Conservation (phyloP, 1,139 yeast species). For the Saccharomyces hybrid region DNA sequence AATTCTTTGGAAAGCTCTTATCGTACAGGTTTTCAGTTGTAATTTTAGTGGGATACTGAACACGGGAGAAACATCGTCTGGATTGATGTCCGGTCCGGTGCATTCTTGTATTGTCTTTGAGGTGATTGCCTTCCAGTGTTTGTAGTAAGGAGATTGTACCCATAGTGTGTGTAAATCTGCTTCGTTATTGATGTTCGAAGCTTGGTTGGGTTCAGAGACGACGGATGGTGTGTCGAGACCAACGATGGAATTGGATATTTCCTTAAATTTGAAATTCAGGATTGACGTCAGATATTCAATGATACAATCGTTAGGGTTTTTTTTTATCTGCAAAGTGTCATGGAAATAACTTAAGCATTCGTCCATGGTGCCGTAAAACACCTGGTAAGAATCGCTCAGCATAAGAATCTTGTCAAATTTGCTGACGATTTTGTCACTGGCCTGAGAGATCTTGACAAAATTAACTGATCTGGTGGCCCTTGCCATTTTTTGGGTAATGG, state of each 20-base stretch:
- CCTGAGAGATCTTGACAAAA: slow-evolving; percentile 45
- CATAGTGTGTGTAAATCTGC: slow-evolving; percentile 58
- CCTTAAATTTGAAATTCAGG: slow-evolving; percentile 34
- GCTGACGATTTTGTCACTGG: slow-evolving; percentile 43
- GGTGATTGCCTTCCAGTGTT: slow-evolving; percentile 37
- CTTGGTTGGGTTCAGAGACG: slow-evolving; percentile 24
- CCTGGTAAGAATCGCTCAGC: slow-evolving; percentile 39
- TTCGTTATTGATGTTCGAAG: slow-evolving; percentile 52
- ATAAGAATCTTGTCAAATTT: slow-evolving; percentile 43
- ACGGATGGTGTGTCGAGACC: not conserved
- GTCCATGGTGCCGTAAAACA: slow-evolving; percentile 39
- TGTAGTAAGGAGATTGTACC: slow-evolving; percentile 49
- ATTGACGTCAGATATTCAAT: slow-evolving; percentile 50
- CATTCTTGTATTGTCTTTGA: slow-evolving; percentile 15
- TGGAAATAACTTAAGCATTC: slow-evolving; percentile 39
- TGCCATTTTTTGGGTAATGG: slow-evolving; percentile 40
- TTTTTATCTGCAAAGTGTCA: slow-evolving; percentile 40
- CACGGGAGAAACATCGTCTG: slow-evolving; percentile 35
- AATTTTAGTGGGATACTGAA: slow-evolving; percentile 34
- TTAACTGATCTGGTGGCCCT: slow-evolving; percentile 39
- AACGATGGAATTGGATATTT: not conserved
- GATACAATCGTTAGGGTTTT: slow-evolving; percentile 46
- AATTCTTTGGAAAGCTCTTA: slow-evolving; percentile 41
- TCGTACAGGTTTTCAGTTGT: slow-evolving; percentile 38
- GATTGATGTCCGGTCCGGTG: slow-evolving; percentile 28